A percentile compares a stretch with the other conserved stretches of the same genome.
phyloP scores from a whole-genome alignment of 768 basidiomycete species.

The Hygrophorus russula region DNA sequence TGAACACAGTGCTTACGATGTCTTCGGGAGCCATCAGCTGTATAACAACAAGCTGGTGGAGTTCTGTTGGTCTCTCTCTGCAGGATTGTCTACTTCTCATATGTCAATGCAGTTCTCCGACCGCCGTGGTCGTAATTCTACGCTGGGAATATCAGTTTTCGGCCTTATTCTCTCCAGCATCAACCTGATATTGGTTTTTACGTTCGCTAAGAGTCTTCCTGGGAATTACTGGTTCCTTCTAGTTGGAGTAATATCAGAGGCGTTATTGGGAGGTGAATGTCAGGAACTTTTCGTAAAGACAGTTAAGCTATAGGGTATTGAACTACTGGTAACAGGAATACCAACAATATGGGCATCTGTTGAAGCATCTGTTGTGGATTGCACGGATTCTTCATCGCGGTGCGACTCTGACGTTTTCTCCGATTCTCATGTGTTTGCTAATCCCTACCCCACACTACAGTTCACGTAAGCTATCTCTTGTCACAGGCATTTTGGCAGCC shows the following conservation, averaged over 20 bases:
- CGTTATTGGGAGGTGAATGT: conserved; percentile 1
- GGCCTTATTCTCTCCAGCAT: neutral
- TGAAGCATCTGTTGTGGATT: conserved; percentile 3
- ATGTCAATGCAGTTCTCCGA: conserved; percentile 1
- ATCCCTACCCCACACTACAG: conserved; percentile 21
- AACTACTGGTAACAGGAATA: neutral
- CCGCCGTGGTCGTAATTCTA: conserved; percentile 3
- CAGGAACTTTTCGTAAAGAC: too few species aligned
- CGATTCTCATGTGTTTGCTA: neutral
- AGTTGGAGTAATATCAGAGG: conserved; percentile 1
- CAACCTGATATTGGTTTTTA: conserved; percentile 3
- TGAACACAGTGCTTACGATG: neutral
- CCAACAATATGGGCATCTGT: neutral
- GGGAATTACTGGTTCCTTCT: conserved; percentile 6
- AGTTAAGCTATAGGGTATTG: neutral
- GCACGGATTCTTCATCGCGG: conserved; percentile 4
- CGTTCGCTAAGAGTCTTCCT: neutral
- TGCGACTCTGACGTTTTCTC: neutral
- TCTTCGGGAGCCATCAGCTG: neutral
- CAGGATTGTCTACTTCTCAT: neutral
- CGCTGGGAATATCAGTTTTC: conserved; percentile 3
- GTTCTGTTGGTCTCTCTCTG: conserved; percentile 3
- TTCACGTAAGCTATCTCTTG: conserved; percentile 52
- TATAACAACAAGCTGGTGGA: conserved; percentile 3
- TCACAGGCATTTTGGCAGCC: conserved; percentile 52